Conservation (phyloP, 2,329 filamentous ascomycete genomes). For the Calycina herbarum region DNA sequence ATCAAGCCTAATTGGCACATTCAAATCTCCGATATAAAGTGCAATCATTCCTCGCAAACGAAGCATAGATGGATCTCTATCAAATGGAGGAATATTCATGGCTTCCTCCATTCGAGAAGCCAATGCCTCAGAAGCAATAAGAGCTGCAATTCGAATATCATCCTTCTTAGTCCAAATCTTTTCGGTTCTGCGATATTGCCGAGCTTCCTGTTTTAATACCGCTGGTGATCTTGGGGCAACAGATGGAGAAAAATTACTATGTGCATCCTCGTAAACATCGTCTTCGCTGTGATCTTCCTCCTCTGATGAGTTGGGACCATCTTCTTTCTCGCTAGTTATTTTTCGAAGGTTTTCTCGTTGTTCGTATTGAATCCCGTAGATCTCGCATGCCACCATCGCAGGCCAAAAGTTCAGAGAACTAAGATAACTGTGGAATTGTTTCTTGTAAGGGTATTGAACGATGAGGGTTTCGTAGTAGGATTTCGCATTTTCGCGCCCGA, state of each 20-base stretch:
- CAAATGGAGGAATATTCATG: conserved; percentile 69
- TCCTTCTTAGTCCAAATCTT: conserved; percentile 34
- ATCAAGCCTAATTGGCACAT: conserved; percentile 40
- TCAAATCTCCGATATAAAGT: conserved; percentile 73
- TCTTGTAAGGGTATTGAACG: conserved; percentile 69
- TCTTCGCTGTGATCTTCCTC: conserved; percentile 34
- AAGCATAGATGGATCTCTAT: conserved; percentile 64
- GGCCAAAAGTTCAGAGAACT: conserved; percentile 78
- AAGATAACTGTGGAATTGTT: conserved; percentile 57
- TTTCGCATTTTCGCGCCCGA: conserved; percentile 57
- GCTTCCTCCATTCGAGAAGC: conserved; percentile 69
- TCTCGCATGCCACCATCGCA: conserved; percentile 76
- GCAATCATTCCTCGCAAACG: conserved; percentile 72
- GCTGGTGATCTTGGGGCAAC: conserved; percentile 26
- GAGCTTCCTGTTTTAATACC: conserved; percentile 20
- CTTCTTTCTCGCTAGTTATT: conserved; percentile 32
- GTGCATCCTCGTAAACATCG: conserved; percentile 26
- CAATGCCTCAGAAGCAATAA: conserved; percentile 58
- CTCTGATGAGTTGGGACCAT: background rate
- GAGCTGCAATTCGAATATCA: conserved; percentile 28
- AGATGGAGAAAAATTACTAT: conserved; percentile 15
- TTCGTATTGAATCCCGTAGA: conserved; percentile 70
- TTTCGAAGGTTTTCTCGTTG: conserved; percentile 46
- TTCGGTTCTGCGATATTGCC: conserved; percentile 20
- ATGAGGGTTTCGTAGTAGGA: conserved; percentile 79